Base-by-base conservation (phyloP, 441 rosid species). In the Populus hybrid region DNA sequence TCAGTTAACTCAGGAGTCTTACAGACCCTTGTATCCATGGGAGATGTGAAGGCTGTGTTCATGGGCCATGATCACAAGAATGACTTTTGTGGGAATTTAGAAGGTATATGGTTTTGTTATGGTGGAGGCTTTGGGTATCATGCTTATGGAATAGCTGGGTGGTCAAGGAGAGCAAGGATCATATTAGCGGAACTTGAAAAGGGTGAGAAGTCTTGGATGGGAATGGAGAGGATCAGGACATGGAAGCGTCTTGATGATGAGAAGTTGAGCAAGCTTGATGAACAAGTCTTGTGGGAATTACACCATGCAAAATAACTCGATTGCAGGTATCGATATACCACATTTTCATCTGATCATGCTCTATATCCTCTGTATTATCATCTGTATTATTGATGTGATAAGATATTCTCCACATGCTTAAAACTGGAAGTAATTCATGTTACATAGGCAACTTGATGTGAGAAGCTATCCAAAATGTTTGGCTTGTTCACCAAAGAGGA, bases 61-160 rank as follows among this genome's bases (percentile, higher is more conserved):
- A 78, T 93, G 42, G 99, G 98, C 21, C 98, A 95, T 75, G 99
- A 95, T 80, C 99, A 95, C 84, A 84, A 50, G 12, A 93, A 94
- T 57, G 98, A 94, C 83, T 93, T 93, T 70, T 94, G 99, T 67
- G 99, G 99, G 74, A 86, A 87, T 73, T 77, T 93, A 70, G 82
- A 88, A 34, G 94, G 95, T 35, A 77, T 93, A 80, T 92, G 97
- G 97, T 90, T 92, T 79, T 94, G 99, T 83, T 94, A 94, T 18
- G 97, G 99, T 40, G 97, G 99, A 83, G 99, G 99, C 63, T 89
- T 90, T 78, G 99, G 97, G 80, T 94, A 93, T 84, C 99, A 93
- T 50, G 99, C 87, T 11, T 94, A 93, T 74, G 99, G 97, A 69
- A 90, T 71, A 72, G 85, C 87, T 8, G 91, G 94, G 40, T 94